Base-by-base conservation (phyloP, 2,329 filamentous ascomycete genomes). In the Monilinia polystroma region DNA sequence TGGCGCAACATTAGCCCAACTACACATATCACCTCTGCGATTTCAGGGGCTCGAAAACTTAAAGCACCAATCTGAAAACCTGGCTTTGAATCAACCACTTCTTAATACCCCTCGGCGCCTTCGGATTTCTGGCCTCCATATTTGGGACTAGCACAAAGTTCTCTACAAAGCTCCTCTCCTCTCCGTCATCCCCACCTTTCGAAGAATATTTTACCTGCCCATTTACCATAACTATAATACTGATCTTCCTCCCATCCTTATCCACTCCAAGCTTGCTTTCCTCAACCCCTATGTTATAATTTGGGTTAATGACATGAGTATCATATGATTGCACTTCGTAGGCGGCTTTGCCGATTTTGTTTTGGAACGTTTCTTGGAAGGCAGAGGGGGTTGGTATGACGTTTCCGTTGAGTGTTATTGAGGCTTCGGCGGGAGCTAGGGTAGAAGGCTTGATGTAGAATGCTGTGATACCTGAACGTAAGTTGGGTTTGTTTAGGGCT, bases 391-490 rank as follows among this genome's bases (percentile, higher is more conserved):
- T 83, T 45, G 84, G 78, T 49, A 91, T 80, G 2, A 85, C 78
- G 58, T 87, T 87, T 73, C 93, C 92, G 79, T 96, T 96, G 82
- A 93, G 89, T 73, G 87, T 85, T 73, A 97, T 93, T 75, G 88
- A 86, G 63, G 91, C 83, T 45, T 82, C 81, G 32, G 82, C 79
- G 68, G 81, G 79, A n/a, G 84, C 85, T 68, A 82, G 80, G 14
- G 82, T 72, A 32, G 84, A 85, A 62, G 82, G 78, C 75, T 85
- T 85, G 71, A 87, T 80, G 81, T 96, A 96, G 82, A 88, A 96
- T n/a, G 80, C 79, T 23, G 84, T 76, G 18, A 96, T 83, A 12
- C 81, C 80, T 45, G 68, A 58, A 47, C 69, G 67, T 54, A 80
- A 78, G 70, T 84, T 82, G 53, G 81, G 78, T 67, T 82, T 84